phyloP scores from a whole-genome alignment of 2,329 filamentous ascomycete genomes.

The Pseudofabraea citricarpa region DNA sequence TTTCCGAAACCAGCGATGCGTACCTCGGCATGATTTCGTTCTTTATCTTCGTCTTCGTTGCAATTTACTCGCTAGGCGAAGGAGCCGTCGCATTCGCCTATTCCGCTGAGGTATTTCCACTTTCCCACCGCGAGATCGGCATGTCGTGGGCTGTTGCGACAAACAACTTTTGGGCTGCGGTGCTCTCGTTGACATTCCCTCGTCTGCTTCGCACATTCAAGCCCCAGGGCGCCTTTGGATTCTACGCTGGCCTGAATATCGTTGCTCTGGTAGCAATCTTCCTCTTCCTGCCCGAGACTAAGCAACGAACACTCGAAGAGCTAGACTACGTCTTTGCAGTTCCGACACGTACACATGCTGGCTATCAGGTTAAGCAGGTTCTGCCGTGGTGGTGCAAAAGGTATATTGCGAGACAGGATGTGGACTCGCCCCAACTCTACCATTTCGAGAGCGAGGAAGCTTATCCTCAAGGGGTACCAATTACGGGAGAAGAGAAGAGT shows the following conservation, averaged over 20 bases:
- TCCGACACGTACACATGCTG: conserved; percentile 12
- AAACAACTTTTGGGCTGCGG: conserved; percentile 59
- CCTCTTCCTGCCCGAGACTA: conserved; percentile 51
- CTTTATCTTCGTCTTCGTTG: conserved; percentile 62
- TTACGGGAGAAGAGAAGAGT: too few relatives aligned
- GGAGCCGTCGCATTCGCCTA: conserved; percentile 57
- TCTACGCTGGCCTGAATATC: conserved; percentile 50
- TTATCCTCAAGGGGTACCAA: too few relatives aligned
- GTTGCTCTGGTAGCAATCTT: conserved; percentile 50
- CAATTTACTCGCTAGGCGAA: conserved; percentile 60
- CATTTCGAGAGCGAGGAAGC: too few relatives aligned
- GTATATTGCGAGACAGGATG: too few relatives aligned
- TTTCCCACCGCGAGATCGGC: conserved; percentile 56
- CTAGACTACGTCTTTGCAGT: conserved; percentile 26
- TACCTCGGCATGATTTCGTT: too few relatives aligned
- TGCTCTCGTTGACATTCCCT: conserved; percentile 45
- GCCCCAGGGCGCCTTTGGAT: too few relatives aligned
- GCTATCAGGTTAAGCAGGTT: conserved; percentile 12
- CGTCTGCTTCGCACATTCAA: too few relatives aligned
- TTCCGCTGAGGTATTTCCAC: conserved; percentile 56
- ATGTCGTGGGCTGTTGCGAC: conserved; percentile 59
- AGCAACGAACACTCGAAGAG: conserved; percentile 31
- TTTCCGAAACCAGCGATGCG: too few relatives aligned
- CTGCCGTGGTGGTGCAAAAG: conserved; percentile 16
- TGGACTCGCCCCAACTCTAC: too few relatives aligned